Evolutionary conservation across 148 eudicot genomes (phyloP).

Genomic region (Suaeda aralocaspica): DNA sequence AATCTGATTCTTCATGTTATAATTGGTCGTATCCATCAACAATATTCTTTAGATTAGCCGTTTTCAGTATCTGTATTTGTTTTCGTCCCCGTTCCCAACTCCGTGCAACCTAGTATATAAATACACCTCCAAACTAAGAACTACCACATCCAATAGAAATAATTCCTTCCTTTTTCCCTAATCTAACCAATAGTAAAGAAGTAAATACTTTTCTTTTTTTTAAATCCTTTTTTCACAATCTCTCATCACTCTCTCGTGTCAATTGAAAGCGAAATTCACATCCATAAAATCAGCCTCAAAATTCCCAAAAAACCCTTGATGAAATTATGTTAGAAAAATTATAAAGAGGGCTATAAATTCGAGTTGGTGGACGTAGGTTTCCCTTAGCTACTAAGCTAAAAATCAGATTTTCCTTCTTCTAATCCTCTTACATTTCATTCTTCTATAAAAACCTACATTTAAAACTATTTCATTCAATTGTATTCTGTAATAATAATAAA

Average conservation of each 20-base stretch:
- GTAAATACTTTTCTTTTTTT: too few relatives aligned
- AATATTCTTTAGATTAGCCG: too few relatives aligned
- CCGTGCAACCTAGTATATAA: too few relatives aligned
- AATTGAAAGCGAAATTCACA: slow-evolving; percentile 2
- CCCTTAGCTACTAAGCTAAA: slow-evolving; percentile 48
- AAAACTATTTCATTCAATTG: slow-evolving; percentile 2
- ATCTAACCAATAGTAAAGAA: too few relatives aligned
- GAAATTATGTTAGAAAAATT: background rate
- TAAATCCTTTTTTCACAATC: too few relatives aligned
- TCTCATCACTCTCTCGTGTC: too few relatives aligned
- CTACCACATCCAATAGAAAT: background rate
- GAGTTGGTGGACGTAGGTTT: slow-evolving; percentile 44
- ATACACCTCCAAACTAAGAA: background rate
- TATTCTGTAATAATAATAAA: background rate
- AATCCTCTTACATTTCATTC: background rate
- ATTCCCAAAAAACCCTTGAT: background rate
- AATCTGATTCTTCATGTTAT: too few relatives aligned
- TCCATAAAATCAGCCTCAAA: background rate
- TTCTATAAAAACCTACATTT: background rate
- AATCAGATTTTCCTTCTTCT: slow-evolving; percentile 2
- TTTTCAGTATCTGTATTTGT: too few relatives aligned
- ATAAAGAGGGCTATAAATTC: slow-evolving; percentile 33
- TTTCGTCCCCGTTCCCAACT: too few relatives aligned
- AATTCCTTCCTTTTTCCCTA: too few relatives aligned
- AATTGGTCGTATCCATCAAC: too few relatives aligned